Base-by-base conservation (phyloP, 2,329 filamentous ascomycete species). In the Fusarium tricinctum region DNA sequence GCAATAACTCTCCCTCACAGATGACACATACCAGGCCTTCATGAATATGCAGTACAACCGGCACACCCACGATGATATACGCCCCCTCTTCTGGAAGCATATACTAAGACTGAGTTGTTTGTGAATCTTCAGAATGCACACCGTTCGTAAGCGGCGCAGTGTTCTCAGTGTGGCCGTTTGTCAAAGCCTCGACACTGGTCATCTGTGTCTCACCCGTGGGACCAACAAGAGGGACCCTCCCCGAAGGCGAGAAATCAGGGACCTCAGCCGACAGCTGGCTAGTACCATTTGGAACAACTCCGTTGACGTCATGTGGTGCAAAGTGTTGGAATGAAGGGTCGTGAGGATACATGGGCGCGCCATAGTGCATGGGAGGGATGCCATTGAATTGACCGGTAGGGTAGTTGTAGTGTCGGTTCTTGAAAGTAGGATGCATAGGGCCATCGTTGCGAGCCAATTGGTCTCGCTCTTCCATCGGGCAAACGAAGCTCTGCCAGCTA, bases 401-500 rank as follows among this genome's bases (percentile, higher is more conserved):
- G 40, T 72, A 73, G 53, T 61, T 67, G 46, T 75, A 78, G 8
- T 71, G 54, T 30, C 77, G 73, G 69, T 77, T 80, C 69, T 79
- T 80, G 68, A 75, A 79, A 8, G 76, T 77, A 30, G 79, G 42
- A 40, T 78, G 81, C 43, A 78, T 76, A 30, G 86, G 86, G 5
- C 94, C 94, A 19, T 91, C 86, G 73, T 91, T 92, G 76, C 91
- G 92, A 39, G 92, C 92, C 20, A 88, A 85, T 42, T 89, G 84
- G 70, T 94, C 89, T 66, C 95, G 90, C 65, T 93, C 87, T 14
- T 89, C 86, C 75, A 89, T 84, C 3, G 88, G 86, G 60, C 97
- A 80, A 20, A 97, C 87, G 84, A 93, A 98, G 69, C 90, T 88
- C 70, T 91, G 85, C 93, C 94, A 97, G 26, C 88, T 89, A 20